These are phyloP conservation scores for Oryza glumipatula DNA, from an alignment of 176 grass and related monocot species.

Conservation along the genomic window DNA sequence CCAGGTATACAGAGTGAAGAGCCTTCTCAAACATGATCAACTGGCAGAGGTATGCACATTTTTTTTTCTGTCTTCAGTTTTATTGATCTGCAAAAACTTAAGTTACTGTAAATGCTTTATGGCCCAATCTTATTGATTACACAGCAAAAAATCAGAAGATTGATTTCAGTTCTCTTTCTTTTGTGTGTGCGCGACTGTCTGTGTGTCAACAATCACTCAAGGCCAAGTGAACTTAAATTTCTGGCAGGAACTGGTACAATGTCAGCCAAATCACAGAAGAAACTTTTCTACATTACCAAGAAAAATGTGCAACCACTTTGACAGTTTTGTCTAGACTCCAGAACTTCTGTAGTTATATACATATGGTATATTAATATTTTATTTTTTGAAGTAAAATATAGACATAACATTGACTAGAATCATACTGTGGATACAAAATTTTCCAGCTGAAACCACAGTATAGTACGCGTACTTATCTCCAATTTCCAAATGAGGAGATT, in stretches of 20 bases:
- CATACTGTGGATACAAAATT: not conserved
- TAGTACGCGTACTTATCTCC: not conserved
- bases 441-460: not conserved
- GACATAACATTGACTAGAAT: not conserved
- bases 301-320: not conserved
- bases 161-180: not conserved
- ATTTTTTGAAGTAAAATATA: not conserved
- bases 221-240: constrained; percentile 2
- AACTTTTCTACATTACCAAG: constrained; percentile 7
- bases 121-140: not conserved
- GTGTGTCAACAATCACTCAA: not conserved
- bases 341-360: not conserved
- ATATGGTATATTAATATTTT: not conserved
- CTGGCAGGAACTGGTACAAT: not conserved
- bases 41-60: constrained; percentile 73
- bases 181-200: not conserved
- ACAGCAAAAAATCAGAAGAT: not conserved
- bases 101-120: not conserved
- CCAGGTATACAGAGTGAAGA: constrained; percentile 96
- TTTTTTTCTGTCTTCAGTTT: not conserved
- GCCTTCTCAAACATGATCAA: constrained; percentile 89
- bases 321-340: not conserved
- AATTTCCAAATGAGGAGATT: not conserved
- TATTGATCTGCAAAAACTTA: not conserved
- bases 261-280: not conserved